A percentile compares a stretch with the other conserved stretches of the same genome.
Conservation (phyloP, 371 early-diverging fungal genomes). For the Mortierella sp. region DNA sequence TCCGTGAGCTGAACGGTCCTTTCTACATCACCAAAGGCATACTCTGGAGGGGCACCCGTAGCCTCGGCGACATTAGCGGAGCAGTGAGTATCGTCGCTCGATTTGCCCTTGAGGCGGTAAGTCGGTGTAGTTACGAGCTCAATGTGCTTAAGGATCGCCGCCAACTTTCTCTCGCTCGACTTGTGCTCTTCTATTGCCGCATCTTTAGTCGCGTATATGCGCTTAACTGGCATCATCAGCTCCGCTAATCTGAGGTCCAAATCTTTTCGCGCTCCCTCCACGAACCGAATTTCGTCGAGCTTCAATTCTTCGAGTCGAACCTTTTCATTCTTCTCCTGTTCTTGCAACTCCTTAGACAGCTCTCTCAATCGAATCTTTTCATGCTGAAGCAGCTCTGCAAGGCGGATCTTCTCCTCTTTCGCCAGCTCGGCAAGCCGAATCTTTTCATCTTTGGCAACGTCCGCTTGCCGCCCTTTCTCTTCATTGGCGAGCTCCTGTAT, state of each 20-base stretch:
- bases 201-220: not conserved
- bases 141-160: not conserved
- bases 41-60: not conserved
- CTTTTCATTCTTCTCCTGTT: not conserved
- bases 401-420: not conserved
- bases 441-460: not conserved
- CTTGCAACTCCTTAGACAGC: not conserved
- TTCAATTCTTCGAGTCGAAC: not conserved
- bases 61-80: not conserved
- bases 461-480: not conserved
- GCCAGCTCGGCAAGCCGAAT: not conserved
- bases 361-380: constrained; percentile 1
- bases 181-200: not conserved
- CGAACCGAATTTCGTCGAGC: not conserved
- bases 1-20: not conserved
- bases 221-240: not conserved
- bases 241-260: not conserved
- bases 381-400: not conserved
- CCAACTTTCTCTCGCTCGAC: not conserved
- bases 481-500: constrained; percentile 6
- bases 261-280: not conserved
- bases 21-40: not conserved
- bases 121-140: not conserved
- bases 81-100: not conserved
- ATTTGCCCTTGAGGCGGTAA: not conserved